phyloP scores from a whole-genome alignment of 2,329 filamentous ascomycete genomes.

The Metarhizium guizhouense region DNA sequence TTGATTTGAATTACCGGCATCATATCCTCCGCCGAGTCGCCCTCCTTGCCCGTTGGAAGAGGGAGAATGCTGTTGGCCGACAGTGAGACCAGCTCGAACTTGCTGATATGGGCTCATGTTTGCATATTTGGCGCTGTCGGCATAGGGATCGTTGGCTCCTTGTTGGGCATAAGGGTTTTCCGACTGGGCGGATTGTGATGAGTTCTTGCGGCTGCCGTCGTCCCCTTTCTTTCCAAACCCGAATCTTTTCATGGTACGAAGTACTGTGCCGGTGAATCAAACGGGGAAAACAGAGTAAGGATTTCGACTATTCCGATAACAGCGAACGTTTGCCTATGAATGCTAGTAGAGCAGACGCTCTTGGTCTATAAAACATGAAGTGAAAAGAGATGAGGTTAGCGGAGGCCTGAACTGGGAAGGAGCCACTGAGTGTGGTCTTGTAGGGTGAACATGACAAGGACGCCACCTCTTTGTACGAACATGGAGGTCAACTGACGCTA shows the following conservation, averaged over 20 bases:
- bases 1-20: constrained; percentile 6
- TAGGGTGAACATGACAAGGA: no score
- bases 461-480: no score
- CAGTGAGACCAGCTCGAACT: constrained; percentile 26
- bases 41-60: constrained; percentile 17
- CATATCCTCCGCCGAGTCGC: constrained; percentile 6
- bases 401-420: neutral
- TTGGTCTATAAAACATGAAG: no score
- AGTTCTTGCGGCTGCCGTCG: constrained; percentile 42
- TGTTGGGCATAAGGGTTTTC: constrained; percentile 52
- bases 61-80: constrained; percentile 21
- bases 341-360: neutral
- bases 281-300: neutral
- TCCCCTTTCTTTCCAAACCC: constrained; percentile 47
- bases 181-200: constrained; percentile 31
- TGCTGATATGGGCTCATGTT: constrained; percentile 37
- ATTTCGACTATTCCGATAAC: neutral
- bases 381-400: neutral
- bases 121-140: constrained; percentile 36
- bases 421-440: no score
- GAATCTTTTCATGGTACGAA: constrained; percentile 49
- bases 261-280: neutral
- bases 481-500: no score
- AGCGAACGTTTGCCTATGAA: neutral
- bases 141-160: constrained; percentile 43